phyloP scores from a whole-genome alignment of 768 basidiomycete species.

The Xanthoconium stramineum region DNA sequence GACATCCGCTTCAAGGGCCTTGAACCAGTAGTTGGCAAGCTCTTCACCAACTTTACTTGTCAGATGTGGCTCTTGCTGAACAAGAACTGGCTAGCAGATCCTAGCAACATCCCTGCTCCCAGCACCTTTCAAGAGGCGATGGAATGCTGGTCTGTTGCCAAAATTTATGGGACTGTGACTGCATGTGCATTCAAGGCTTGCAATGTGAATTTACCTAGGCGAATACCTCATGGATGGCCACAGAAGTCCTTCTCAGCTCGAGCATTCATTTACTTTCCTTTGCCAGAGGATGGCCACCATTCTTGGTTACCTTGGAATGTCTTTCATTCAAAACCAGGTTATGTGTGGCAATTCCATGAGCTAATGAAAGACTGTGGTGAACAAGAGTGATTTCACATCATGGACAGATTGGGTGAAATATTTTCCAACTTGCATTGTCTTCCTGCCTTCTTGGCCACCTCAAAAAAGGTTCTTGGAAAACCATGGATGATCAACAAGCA shows the following conservation, averaged over 20 bases:
- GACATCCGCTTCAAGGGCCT: background rate
- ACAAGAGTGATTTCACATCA: background rate
- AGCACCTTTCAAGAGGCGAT: constrained; percentile 2
- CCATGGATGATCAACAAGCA: background rate
- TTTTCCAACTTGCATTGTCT: background rate
- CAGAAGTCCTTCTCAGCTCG: background rate
- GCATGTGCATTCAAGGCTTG: constrained; percentile 3
- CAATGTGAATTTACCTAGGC: background rate
- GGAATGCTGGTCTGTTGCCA: background rate
- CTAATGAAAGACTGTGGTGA: background rate
- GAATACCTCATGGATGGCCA: background rate
- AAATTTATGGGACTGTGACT: background rate
- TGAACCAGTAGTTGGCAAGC: background rate
- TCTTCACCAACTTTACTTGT: constrained; percentile 3
- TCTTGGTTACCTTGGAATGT: background rate
- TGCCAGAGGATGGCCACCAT: background rate
- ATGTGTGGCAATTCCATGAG: constrained; percentile 3
- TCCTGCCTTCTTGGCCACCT: background rate
- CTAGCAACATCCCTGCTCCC: background rate
- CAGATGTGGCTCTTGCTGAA: constrained; percentile 9
- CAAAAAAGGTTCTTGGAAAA: background rate
- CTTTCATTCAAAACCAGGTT: background rate
- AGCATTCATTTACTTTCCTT: background rate
- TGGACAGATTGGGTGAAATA: background rate
- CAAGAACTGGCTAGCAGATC: background rate